A percentile compares a stretch with the other conserved stretches of the same genome.
These are phyloP conservation scores for Hortiboletus campestris DNA, from an alignment of 768 basidiomycete species.

Conservation along the genomic window DNA sequence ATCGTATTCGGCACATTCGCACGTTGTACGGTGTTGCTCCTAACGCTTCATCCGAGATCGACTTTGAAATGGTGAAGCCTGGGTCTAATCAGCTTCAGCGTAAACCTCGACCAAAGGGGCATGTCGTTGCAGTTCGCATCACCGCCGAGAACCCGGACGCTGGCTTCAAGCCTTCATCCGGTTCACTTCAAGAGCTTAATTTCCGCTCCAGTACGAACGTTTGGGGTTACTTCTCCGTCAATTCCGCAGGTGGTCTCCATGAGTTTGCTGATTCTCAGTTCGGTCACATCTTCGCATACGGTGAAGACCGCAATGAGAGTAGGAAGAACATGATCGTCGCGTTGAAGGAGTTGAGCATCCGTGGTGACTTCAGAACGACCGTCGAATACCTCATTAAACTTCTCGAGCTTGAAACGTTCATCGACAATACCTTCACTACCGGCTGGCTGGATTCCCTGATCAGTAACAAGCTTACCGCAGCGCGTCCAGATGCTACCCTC, in stretches of 20 bases:
- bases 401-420: conserved; percentile 92
- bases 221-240: conserved; percentile 99
- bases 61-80: conserved; percentile 93
- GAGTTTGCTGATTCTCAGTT: conserved; percentile 99
- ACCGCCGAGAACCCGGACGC: conserved; percentile 99
- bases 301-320: conserved; percentile 91
- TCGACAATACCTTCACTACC: conserved; percentile 96
- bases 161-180: conserved; percentile 98
- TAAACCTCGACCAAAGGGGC: conserved; percentile 94
- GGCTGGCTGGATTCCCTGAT: conserved; percentile 98
- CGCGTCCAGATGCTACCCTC: conserved; percentile 88
- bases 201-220: conserved; percentile 99
- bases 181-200: conserved; percentile 95
- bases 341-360: conserved; percentile 95
- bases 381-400: conserved; percentile 99
- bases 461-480: conserved; percentile 95
- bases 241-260: conserved; percentile 92
- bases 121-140: conserved; percentile 98
- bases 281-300: conserved; percentile 98
- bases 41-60: conserved; percentile 86
- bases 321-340: conserved; percentile 99
- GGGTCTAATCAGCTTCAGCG: conserved; percentile 87
- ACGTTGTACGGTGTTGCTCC: conserved; percentile 94
- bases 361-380: conserved; percentile 97
- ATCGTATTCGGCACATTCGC: conserved; percentile 94